These are phyloP conservation scores for Mimosa bimucronata DNA, from an alignment of 306 rosid genomes.

Conservation along the genomic window DNA sequence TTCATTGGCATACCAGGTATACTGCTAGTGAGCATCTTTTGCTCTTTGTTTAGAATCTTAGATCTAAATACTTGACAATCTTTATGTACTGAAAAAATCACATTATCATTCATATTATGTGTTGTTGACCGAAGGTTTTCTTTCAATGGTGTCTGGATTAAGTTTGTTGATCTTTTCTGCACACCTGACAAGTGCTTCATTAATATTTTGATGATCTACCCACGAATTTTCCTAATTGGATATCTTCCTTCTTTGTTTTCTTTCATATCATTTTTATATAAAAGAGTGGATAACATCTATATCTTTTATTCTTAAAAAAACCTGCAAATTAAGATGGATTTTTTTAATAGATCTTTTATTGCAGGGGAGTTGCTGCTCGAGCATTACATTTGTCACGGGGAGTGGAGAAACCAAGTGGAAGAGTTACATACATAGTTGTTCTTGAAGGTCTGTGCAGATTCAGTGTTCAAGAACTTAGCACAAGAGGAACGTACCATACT, in stretches of 20 bases:
- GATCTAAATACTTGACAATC: constrained; percentile 14
- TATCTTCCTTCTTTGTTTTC: neutral
- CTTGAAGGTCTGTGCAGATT: constrained; percentile 98
- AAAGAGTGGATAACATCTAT: constrained; percentile 21
- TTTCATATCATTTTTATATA: neutral
- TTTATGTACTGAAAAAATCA: constrained; percentile 24
- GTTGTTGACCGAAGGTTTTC: constrained; percentile 5
- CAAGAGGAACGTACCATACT: constrained; percentile 94
- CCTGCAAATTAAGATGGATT: constrained; percentile 29
- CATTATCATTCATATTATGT: constrained; percentile 5
- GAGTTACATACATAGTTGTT: constrained; percentile 93
- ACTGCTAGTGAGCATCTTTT: constrained; percentile 16
- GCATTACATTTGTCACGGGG: constrained; percentile 97
- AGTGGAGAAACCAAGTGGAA: constrained; percentile 99
- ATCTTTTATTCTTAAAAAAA: constrained; percentile 16
- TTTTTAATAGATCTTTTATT: constrained; percentile 42
- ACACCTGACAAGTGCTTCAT: constrained; percentile 21
- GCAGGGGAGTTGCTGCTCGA: constrained; percentile 97
- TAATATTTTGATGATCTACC: constrained; percentile 6
- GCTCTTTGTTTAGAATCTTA: constrained; percentile 11
- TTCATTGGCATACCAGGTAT: constrained; percentile 96
- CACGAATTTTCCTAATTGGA: constrained; percentile 5
- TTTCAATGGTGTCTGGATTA: constrained; percentile 2
- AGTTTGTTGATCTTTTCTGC: constrained; percentile 31
- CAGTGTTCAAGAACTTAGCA: constrained; percentile 89